phyloP scores from a whole-genome alignment of 2,329 filamentous ascomycete species.

The Colletotrichum karsti region DNA sequence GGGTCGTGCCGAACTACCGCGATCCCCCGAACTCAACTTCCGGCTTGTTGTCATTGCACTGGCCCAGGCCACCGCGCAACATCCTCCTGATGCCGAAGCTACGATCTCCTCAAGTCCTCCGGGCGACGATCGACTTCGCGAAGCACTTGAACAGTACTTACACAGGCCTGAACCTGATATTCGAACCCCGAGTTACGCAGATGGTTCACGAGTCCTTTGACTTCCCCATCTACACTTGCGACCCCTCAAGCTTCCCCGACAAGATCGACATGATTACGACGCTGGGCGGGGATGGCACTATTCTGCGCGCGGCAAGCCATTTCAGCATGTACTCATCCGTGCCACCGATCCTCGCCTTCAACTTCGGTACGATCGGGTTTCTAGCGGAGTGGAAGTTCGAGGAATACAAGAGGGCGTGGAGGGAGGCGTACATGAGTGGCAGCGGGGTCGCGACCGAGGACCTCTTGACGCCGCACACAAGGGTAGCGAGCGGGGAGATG shows the following conservation, averaged over 20 bases:
- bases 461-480: constrained; percentile 48
- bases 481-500: constrained; percentile 40
- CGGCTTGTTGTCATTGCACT: constrained; percentile 60
- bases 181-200: constrained; percentile 80
- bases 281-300: constrained; percentile 92
- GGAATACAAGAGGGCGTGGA: constrained; percentile 91
- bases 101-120: constrained; percentile 60
- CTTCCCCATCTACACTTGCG: constrained; percentile 75
- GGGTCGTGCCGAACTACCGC: constrained; percentile 71
- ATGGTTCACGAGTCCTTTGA: constrained; percentile 75
- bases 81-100: constrained; percentile 68
- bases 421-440: constrained; percentile 88
- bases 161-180: constrained; percentile 80
- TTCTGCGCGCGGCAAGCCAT: constrained; percentile 80
- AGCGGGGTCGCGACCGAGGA: constrained; percentile 60
- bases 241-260: constrained; percentile 66
- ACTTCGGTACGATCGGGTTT: constrained; percentile 96
- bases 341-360: constrained; percentile 92
- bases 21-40: constrained; percentile 61
- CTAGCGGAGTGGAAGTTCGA: constrained; percentile 95
- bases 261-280: constrained; percentile 92
- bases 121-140: constrained; percentile 63
- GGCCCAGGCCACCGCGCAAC: constrained; percentile 63
- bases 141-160: constrained; percentile 84
- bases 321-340: constrained; percentile 81